Conservation (phyloP, 179 eudicot genomes). For the Pouteria campechiana region DNA sequence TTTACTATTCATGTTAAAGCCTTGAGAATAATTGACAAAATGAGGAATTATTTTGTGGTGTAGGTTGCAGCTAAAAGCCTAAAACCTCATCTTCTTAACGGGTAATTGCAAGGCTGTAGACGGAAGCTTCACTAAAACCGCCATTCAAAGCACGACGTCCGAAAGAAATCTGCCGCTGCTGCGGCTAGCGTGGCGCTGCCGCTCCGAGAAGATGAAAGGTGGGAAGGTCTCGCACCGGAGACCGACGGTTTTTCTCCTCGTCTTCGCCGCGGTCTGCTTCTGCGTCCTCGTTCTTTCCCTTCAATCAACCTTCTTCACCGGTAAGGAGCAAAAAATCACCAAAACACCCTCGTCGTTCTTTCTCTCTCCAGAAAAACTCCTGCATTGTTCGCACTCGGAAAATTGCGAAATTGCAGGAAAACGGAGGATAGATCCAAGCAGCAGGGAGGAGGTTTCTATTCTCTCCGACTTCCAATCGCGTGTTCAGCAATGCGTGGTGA, state of each 20-base stretch:
- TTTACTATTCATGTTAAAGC: too few species aligned
- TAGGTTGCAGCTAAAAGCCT: too few species aligned
- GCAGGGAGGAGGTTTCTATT: conserved; percentile 13
- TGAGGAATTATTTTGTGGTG: too few species aligned
- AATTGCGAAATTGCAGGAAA: conserved; percentile 23
- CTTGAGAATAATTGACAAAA: too few species aligned
- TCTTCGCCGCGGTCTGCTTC: conserved; percentile 54
- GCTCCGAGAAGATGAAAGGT: too few species aligned
- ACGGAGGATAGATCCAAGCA: conserved; percentile 7
- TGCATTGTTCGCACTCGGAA: neutral
- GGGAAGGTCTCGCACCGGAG: too few species aligned
- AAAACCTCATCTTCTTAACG: too few species aligned
- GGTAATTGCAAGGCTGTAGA: too few species aligned
- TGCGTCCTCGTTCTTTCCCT: conserved; percentile 57
- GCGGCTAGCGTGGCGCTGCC: too few species aligned
- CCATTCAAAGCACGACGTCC: too few species aligned
- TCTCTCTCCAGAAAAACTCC: neutral
- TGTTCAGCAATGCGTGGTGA: conserved; percentile 49
- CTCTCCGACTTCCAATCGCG: conserved; percentile 35
- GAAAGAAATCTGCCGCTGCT: too few species aligned
- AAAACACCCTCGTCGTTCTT: neutral
- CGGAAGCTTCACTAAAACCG: too few species aligned
- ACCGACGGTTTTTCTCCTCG: conserved; percentile 37
- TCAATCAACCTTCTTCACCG: conserved; percentile 45
- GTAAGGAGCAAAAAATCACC: conserved; percentile 9